Base-by-base conservation (phyloP, 1,284 basidiomycete species). In the Melampsora occidentalis region DNA sequence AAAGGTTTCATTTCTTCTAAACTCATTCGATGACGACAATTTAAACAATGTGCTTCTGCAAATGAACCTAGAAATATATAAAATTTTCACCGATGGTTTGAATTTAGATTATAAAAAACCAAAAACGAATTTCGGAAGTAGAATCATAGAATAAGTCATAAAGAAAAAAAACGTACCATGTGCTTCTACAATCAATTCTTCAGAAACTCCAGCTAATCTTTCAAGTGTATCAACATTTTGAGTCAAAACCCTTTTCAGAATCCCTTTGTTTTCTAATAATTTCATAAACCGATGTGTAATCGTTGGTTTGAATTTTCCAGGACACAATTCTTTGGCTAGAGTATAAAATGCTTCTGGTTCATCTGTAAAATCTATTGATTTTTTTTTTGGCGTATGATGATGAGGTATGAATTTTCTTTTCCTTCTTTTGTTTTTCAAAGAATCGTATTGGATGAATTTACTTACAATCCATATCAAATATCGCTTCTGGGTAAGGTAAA, bases 211-310 rank as follows among this genome's bases (percentile, higher is more conserved):
- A 0, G 94, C 91, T 0, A 89, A 87, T 2, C 92, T 87, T 82
- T 98, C 96, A 22, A 99, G 88, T 0, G 93, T 97, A 82, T 98
- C 96, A 57, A 83, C 82, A 78, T 85, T 84, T 70, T 84, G 83
- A 14, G 93, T 94, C 80, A 93, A 93, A 83, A 91, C 91, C 53
- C 87, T 89, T 77, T 89, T 87, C 0, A 96, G 86, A 33, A 90
- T 85, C 0, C 83, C 82, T 79, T 90, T 89, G 25, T 88, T 84
- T 42, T 88, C 85, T 53, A 96, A 86, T 25, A 96, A 87, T 59
- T 87, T 87, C 79, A 97, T 88, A 84, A 98, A 98, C 71, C 93
- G 91, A 82, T 99, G 96, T 0, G 94, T 90, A 0, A 89, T 84
- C 0, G 95, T 97, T 0, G 96, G 96, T 62, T 90, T 87, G 83